Evolutionary conservation across 164 flowering plant species (phyloP), one percentile per base, ranked within the genome.

Genomic region (Pachysandra terminalis): DNA sequence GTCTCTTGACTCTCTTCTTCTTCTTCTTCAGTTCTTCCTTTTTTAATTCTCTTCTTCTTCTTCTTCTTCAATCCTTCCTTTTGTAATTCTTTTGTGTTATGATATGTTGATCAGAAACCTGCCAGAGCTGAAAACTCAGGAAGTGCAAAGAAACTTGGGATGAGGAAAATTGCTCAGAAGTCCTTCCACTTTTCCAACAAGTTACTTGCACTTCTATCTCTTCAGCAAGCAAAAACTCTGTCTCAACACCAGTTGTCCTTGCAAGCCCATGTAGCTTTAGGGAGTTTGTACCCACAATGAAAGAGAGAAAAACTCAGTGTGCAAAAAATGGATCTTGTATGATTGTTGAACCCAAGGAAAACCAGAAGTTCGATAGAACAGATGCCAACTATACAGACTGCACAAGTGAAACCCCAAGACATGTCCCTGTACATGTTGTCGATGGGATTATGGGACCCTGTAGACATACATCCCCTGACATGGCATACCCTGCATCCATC

Each of bases 401-500:
- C 65, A 64, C 73, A 22, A 59, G 69, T 48, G 68, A 79, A 68
- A 68, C 63, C 71, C 90, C 91, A 37, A 84, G 88, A 66, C 87
- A 87, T 76, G 85, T 86, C 12, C 84, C 91, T 55, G 89, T 87
- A 65, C 89, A 90, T 41, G 79, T 83, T 62, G 66, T 87, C 22
- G 90, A 90, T 63, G 85, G 84, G 55, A 82, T 71, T 75, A 65
- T 59, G 23, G 84, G 73, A 60, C 54, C 76, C 48, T 75, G 74
- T 60, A 68, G 66, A 66, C 77, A 79, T 69, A 70, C 73, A 56
- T 24, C 81, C n/a, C 63, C 77, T 19, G 75, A 77, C 66, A 28
- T 71, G 68, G 62, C 77, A n/a, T 64, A 68, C 55, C 80, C 78
- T 45, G 85, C 84, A 63, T 71, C 82, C 54, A 57, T 66, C 22